Percentiles rank a stretch among this genome's conserved stretches.
Conservation (phyloP, 345 rosid species). For the Lenwebbia sp. region DNA sequence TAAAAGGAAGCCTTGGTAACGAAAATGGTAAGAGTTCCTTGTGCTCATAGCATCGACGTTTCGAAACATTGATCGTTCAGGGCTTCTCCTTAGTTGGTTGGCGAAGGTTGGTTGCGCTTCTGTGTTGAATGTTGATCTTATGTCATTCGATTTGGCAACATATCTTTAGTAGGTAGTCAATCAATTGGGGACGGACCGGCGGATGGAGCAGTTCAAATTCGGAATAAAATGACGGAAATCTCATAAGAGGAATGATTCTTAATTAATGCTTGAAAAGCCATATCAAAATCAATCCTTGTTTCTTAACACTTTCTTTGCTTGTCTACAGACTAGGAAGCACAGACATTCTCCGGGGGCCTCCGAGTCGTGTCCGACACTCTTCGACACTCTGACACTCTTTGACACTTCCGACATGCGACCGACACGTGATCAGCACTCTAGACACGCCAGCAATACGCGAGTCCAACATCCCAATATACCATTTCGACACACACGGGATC, state of each 20-base stretch:
- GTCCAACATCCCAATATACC: too few species aligned
- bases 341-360: too few species aligned
- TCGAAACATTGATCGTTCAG: neutral
- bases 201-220: neutral
- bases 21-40: neutral
- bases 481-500: too few species aligned
- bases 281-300: neutral
- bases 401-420: too few species aligned
- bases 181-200: neutral
- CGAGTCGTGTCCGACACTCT: too few species aligned
- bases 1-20: too few species aligned
- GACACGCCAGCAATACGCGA: too few species aligned
- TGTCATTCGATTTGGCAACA: neutral
- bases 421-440: too few species aligned
- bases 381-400: too few species aligned
- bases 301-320: neutral
- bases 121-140: neutral
- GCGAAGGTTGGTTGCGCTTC: neutral
- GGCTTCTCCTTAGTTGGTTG: neutral
- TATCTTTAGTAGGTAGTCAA: neutral
- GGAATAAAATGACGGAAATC: neutral
- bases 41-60: neutral
- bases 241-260: neutral
- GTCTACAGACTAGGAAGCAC: too few species aligned
- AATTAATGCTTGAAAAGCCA: neutral